A percentile compares a stretch with the other conserved stretches of the same genome.
phyloP scores from a whole-genome alignment of 208 protist species.

The Leishmania tarentolae region DNA sequence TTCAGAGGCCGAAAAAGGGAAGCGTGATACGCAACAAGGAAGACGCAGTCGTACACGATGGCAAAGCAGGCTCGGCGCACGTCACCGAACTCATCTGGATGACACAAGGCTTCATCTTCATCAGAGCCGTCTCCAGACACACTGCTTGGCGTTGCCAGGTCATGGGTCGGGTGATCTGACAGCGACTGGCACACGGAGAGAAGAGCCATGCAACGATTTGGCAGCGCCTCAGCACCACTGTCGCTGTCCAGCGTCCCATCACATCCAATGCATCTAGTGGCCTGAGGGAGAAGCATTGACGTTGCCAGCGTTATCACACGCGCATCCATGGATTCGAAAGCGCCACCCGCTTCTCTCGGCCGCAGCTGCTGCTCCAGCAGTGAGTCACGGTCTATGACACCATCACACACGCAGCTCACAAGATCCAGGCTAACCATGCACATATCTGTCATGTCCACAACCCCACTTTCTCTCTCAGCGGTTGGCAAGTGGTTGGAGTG shows the following conservation, averaged over 20 bases:
- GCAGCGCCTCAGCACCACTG: constrained; percentile 12
- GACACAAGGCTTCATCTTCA: background rate
- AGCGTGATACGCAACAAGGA: constrained; percentile 19
- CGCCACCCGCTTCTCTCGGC: constrained; percentile 2
- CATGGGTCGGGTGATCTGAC: constrained; percentile 16
- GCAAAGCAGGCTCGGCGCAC: constrained; percentile 49
- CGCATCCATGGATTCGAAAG: background rate
- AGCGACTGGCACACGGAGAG: constrained; percentile 18
- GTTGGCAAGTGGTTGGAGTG: background rate
- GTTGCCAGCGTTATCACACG: constrained; percentile 19
- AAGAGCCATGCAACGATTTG: constrained; percentile 27
- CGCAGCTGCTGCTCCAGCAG: constrained; percentile 15
- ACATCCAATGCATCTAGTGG: background rate
- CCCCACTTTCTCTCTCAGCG: background rate
- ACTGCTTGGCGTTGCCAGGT: background rate
- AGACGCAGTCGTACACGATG: constrained; percentile 43
- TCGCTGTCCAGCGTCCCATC: background rate
- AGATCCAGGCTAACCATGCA: constrained; percentile 56
- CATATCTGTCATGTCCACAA: constrained; percentile 43
- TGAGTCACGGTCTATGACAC: constrained; percentile 37
- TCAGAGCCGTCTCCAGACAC: background rate
- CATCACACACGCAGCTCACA: constrained; percentile 51
- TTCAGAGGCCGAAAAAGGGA: constrained; percentile 20
- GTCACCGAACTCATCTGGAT: constrained; percentile 24
- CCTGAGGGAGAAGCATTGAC: constrained; percentile 8